Evolutionary conservation across 768 basidiomycete genomes (phyloP).

Genomic region (Rhizopogon rudus): DNA sequence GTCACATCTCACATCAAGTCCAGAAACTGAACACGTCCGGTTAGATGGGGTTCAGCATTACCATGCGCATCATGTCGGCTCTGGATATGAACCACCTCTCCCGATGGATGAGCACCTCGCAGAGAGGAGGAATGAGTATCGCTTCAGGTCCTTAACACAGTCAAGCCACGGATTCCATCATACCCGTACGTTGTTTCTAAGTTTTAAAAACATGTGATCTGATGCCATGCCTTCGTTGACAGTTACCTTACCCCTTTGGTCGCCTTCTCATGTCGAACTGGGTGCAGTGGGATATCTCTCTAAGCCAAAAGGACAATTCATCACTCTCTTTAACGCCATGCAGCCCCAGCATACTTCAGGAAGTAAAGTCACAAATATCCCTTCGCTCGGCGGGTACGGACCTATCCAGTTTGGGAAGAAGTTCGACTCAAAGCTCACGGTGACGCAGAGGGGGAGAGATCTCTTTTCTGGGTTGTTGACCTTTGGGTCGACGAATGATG

Average conservation of each 20-base stretch:
- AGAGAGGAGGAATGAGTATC: conserved; percentile 53
- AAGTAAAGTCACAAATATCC: conserved; percentile 38
- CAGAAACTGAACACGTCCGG: no score
- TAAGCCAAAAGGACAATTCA: conserved; percentile 56
- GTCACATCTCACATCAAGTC: conserved; percentile 19
- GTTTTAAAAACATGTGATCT: no score
- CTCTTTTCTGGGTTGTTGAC: conserved; percentile 45
- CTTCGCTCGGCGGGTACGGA: conserved; percentile 58
- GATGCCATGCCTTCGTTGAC: not conserved
- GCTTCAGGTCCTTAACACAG: conserved; percentile 52
- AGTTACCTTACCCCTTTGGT: conserved; percentile 66
- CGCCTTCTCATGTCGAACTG: conserved; percentile 49
- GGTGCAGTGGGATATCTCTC: conserved; percentile 70
- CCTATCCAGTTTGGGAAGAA: conserved; percentile 33
- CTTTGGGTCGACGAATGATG: conserved; percentile 34
- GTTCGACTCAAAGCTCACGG: conserved; percentile 44
- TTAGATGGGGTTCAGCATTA: conserved; percentile 1
- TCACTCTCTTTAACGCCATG: conserved; percentile 64
- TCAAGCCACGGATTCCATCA: conserved; percentile 66
- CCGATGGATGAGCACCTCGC: conserved; percentile 32
- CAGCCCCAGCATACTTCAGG: conserved; percentile 39
- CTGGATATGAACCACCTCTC: conserved; percentile 36
- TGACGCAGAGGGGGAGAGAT: conserved; percentile 53
- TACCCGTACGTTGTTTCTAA: conserved; percentile 44
- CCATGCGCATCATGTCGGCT: conserved; percentile 9